Base-by-base conservation (phyloP, 495 filamentous ascomycete genomes). In the Venustampulla echinocandica region DNA sequence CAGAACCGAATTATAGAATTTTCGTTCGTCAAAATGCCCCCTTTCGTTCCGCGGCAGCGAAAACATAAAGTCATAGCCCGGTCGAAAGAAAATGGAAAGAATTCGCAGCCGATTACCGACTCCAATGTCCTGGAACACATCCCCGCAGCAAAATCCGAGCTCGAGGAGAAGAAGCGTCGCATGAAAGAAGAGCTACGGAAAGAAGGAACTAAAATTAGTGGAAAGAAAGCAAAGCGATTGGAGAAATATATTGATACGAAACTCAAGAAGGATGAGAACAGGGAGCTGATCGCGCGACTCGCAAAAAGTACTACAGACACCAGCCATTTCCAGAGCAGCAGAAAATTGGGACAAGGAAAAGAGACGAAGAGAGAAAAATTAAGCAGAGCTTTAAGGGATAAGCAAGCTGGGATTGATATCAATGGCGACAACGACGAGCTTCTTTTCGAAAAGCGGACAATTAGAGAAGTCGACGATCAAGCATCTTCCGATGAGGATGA, bases 191-290 rank as follows among this genome's bases (percentile, higher is more conserved):
- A 82, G 53, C 54, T 95, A 36, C 79, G 74, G 47, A 78, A 80
- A n/a, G 75, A 84, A 45, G 74, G 85, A 41, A 64, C 73, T n/a
- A 86, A 85, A 59, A 78, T 95, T 50, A 90, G 83, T 24, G 72
- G 77, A 30, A 94, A 97, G 70, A 99, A 99, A 68, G 76, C 87
- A 44, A 97, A 96, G 67, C 74, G 92, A 30, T 68, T 99, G 25
- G 88, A 96, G 48, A 96, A 96, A 60, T 99, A 99, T 60, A 94
- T 99, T 70, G 90, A 96, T 57, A 92, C 72, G 41, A 98, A 98
- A 71, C 69, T 97, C 5, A 83, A 76, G 59, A 97, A 96, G 62
- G 92, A 98, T 59, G 92, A 97, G 57, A 95, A 88, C 60, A 66
- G 84, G 7, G 84, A 80, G 43, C 67, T 98, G 15, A 74, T 96